Base-by-base conservation (phyloP, 805 yeast genomes). In the Candida rishiriensis region DNA sequence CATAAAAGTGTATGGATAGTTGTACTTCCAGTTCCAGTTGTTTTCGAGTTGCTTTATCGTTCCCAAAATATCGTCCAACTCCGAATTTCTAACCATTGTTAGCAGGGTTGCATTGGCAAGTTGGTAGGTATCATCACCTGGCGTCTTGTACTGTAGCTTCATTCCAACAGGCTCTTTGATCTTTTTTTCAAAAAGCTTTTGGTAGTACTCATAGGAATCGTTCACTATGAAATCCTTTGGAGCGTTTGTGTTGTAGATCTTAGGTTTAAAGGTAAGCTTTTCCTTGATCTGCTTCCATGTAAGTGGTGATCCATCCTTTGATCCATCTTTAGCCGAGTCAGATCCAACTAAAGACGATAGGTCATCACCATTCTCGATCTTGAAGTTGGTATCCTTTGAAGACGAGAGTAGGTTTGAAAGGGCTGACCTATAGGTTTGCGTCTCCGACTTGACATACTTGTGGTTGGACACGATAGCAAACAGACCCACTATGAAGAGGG, bases 1-100 rank as follows among this genome's bases (percentile, higher is more conserved):
- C 54, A 84, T 83, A 39, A 86, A 62, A 42, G 85, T 81, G 67
- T 85, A 85, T 0, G 93, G 90, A 57, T 86, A 86, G 36, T 73
- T 70, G 61, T 80, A 86, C 54, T 80, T 79, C 31, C 61, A 46
- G 59, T 86, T 86, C 67, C 83, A 86, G 1, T 69, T 69, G 26
- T 59, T 61, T 56, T 86, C 91, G 34, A 86, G 70, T 47, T 71
- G 74, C 43, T 57, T 56, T 47, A 86, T 76, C 1, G 90, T 72
- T 10, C 53, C 50, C 1, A 75, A 55, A 15, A 86, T 67, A 1
- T 63, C 71, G 1, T 55, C 55, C 31, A 72, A 59, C 53, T 86
- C 93, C 2, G 71, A 55, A 55, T 85, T 83, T 42, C 87, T 66
- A 13, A 82, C 89, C 43, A 85, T 66, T 3, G 84, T 75, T 12